Evolutionary conservation across 2,329 filamentous ascomycete species (phyloP).

Genomic region (Pleurostoma richardsiae): DNA sequence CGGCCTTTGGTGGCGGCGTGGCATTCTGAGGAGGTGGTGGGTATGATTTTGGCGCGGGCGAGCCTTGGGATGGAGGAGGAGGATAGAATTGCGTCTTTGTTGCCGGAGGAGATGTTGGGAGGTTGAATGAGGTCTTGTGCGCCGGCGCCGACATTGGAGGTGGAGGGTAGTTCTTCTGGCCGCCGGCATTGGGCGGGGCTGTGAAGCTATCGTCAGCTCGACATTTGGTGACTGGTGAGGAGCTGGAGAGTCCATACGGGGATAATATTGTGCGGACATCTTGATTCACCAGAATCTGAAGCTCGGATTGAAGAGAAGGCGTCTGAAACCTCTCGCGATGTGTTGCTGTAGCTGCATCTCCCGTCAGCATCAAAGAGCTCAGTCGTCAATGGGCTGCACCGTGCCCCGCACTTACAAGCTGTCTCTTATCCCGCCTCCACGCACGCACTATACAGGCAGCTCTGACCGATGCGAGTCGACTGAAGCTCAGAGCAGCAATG

Average conservation of each 20-base stretch:
- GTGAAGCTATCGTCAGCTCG: conserved; percentile 4
- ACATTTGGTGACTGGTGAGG: background rate
- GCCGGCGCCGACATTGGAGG: conserved; percentile 30
- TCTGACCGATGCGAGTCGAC: background rate
- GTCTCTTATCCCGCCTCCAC: background rate
- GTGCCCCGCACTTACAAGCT: background rate
- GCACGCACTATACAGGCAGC: background rate
- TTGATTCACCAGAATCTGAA: background rate
- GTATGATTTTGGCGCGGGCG: conserved; percentile 23
- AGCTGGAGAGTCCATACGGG: conserved; percentile 11
- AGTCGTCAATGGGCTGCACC: background rate
- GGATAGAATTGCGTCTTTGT: conserved; percentile 27
- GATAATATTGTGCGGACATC: conserved; percentile 17
- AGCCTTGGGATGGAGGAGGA: conserved; percentile 16
- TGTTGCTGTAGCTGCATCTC: background rate
- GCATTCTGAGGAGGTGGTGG: conserved; percentile 27
- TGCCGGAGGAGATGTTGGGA: conserved; percentile 27
- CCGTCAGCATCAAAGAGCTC: background rate
- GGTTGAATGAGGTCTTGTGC: conserved; percentile 24
- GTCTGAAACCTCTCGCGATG: background rate
- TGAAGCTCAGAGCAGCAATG: background rate
- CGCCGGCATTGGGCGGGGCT: conserved; percentile 16
- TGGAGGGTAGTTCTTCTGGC: conserved; percentile 24
- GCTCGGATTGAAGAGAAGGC: background rate
- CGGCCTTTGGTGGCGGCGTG: conserved; percentile 20